phyloP scores from a whole-genome alignment of 225 moss, liverwort and hornwort genomes.

The Pseudoscleropodium purum region DNA sequence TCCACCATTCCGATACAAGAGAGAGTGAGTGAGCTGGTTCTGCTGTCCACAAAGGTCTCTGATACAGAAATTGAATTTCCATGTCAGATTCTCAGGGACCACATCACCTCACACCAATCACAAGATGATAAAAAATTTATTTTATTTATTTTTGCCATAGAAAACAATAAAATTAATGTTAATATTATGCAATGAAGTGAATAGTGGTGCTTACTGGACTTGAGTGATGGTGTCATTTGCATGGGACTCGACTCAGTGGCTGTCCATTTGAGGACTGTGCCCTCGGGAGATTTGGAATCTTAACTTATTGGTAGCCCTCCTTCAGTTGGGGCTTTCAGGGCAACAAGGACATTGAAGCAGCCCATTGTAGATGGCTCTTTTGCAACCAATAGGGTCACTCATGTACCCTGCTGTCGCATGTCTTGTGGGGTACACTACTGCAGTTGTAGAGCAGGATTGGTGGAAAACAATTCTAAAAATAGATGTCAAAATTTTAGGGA shows the following conservation, averaged over 20 bases:
- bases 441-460: too few relatives aligned
- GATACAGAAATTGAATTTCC: too few relatives aligned
- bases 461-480: too few relatives aligned
- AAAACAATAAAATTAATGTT: neutral
- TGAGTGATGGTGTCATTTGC: neutral
- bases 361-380: neutral
- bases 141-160: too few relatives aligned
- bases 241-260: neutral
- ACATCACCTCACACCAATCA: too few relatives aligned
- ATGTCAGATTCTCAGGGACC: too few relatives aligned
- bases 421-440: neutral
- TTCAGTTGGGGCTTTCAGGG: neutral
- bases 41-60: too few relatives aligned
- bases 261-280: neutral
- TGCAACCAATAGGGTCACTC: neutral
- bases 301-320: neutral
- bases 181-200: neutral
- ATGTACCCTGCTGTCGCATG: too few relatives aligned
- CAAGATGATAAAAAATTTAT: too few relatives aligned
- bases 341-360: neutral
- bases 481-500: too few relatives aligned
- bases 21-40: too few relatives aligned
- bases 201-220: neutral
- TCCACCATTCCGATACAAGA: neutral
- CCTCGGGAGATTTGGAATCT: neutral